Percentiles rank a stretch among this genome's conserved stretches.
Evolutionary conservation across 768 basidiomycete genomes (phyloP).

Genomic region (Termitomyces sp.): DNA sequence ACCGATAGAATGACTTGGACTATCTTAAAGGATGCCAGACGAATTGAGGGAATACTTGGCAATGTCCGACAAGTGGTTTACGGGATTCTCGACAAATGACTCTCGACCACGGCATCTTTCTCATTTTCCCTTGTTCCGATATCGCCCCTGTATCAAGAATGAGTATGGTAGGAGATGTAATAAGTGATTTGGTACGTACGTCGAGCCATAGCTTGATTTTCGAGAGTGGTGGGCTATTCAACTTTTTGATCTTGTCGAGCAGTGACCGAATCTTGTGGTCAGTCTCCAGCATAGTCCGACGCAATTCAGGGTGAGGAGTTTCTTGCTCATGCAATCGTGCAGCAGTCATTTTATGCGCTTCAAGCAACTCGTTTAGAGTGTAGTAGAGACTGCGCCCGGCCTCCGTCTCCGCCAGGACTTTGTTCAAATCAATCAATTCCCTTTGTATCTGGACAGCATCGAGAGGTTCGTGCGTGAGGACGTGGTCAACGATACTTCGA

Average conservation of each 20-base stretch:
- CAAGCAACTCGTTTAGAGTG: conserved; percentile 4
- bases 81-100: too few relatives aligned
- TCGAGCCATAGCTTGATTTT: conserved; percentile 4
- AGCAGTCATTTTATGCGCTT: conserved; percentile 1
- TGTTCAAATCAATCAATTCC: conserved; percentile 8
- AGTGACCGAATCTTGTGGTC: conserved; percentile 7
- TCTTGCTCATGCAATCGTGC: not conserved
- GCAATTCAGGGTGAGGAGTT: not conserved
- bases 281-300: not conserved
- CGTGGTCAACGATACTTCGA: conserved; percentile 2
- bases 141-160: not conserved
- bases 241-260: conserved; percentile 2
- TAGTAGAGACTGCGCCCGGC: conserved; percentile 5
- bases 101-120: not conserved
- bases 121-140: not conserved
- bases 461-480: conserved; percentile 7
- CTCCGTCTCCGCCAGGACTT: conserved; percentile 6
- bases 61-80: too few relatives aligned
- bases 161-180: not conserved
- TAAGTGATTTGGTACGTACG: not conserved
- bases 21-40: too few relatives aligned
- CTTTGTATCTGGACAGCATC: conserved; percentile 7
- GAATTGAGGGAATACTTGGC: not conserved
- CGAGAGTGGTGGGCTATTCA: conserved; percentile 3
- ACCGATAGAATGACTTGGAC: not conserved